Evolutionary conservation across 805 yeast genomes (phyloP), one percentile per base, ranked within the genome.

Genomic region (Barnettozyma sucrosica): DNA sequence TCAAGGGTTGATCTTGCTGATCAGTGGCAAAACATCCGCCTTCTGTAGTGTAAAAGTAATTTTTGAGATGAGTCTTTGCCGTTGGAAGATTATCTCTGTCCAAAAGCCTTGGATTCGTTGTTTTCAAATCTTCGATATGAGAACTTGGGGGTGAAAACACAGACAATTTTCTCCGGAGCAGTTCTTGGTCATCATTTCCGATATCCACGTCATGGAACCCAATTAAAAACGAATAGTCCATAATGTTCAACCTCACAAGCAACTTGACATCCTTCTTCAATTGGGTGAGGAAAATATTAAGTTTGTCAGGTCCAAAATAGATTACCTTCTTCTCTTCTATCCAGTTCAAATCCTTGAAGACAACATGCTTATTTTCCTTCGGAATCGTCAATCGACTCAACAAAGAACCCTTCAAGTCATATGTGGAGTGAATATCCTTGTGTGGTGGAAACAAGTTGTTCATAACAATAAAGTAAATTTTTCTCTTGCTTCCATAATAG

Each of bases 391-490:
- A 68, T 55, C 95, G 74, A 3, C 97, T 97, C 72, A 85, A 75
- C 0, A 95, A 79, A 0, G 97, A 89, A 1, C 99, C 99, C 63
- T 93, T 93, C 63, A 93, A 75, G 63, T 93, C 99, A 66, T 80
- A 93, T 37, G 89, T 86, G 37, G 77, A 69, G 63, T 89, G 95
- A 47, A 92, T 82, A 52, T 86, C 93, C 43, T 89, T 74, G 59
- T 87, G 88, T 7, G 97, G 95, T 0, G 99, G 98, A 67, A 95
- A 93, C 43, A 93, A 74, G 61, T 93, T 93, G 71, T 93, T 93
- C 99, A 93, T 93, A 30, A 93, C 97, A 46, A 93, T 74, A 56
- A 93, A 92, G 66, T 93, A 95, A 36, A 93, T 87, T 62, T 87
- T 90, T 46, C 89, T 75, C 37, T 76, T 77, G 44, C 67, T 57